Evolutionary conservation across 192 early-diverging fungal species (phyloP), one percentile per base, ranked within the genome.

Genomic region (Coemansia sp.): DNA sequence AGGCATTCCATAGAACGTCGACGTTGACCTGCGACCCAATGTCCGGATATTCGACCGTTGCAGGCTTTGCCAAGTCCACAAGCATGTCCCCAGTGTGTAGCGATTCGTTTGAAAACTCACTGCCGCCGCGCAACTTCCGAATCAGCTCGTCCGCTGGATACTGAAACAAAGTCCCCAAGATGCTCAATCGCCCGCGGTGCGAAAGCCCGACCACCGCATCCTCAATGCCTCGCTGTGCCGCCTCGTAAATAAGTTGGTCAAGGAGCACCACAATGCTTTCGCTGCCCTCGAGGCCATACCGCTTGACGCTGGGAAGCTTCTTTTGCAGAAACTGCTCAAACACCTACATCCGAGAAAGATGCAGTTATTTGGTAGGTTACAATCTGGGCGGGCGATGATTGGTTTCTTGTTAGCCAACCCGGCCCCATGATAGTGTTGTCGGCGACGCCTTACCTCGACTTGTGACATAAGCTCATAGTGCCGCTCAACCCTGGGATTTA

Each of bases 321-420:
- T 95, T 95, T 36, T 87, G 87, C 82, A 97, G 85, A 59, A 95
- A 97, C 38, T 87, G 90, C 64, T 97, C 94, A 79, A 97, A 94
- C 2, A 45, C 47, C 60, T 63, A 56, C 17, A 78, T 69, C 68
- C 85, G n/a, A n/a, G n/a, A n/a, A n/a, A n/a, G n/a, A n/a, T n/a
- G n/a, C n/a, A n/a, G 8, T 21, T 18, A 23, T 18, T 20, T 46
- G 19, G 21, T 17, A 34, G 4, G 11, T 32, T 35, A 33, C 4
- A n/a, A n/a, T n/a, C n/a, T n/a, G n/a, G n/a, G n/a, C n/a, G n/a
- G n/a, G n/a, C n/a, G n/a, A n/a, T n/a, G n/a, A n/a, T n/a, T n/a
- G n/a, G n/a, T 41, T 23, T 10, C 11, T 30, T 45, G 30, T 19
- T 16, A 4, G 31, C 18, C 5, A 1, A 10, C 30, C 16, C 17